Percentiles rank a stretch among this genome's conserved stretches.
phyloP scores from a whole-genome alignment of 345 rosid species.

The Garcia nutans region DNA sequence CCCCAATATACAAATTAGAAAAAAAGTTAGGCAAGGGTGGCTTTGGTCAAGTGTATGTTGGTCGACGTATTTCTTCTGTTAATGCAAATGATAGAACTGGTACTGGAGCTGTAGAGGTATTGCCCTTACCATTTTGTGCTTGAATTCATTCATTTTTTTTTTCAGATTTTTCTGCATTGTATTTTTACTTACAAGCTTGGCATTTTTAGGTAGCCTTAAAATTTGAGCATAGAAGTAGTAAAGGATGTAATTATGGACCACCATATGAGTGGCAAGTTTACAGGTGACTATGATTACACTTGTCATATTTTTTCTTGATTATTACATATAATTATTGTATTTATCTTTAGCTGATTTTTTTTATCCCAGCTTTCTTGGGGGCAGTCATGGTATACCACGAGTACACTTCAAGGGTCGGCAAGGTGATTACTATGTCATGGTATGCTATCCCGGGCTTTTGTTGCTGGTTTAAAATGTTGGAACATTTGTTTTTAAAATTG shows the following conservation, averaged over 20 bases:
- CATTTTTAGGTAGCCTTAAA: conserved; percentile 82
- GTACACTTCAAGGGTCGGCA: conserved; percentile 92
- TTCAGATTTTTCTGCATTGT: not conserved
- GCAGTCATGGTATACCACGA: conserved; percentile 85
- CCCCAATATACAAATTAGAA: conserved; percentile 79
- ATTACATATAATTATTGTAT: not conserved
- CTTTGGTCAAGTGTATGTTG: conserved; percentile 97
- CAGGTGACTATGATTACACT: conserved; percentile 46
- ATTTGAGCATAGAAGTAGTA: conserved; percentile 89
- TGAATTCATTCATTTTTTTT: conserved; percentile 3
- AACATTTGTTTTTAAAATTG: not conserved
- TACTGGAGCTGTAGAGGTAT: conserved; percentile 65
- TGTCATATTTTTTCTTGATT: not conserved
- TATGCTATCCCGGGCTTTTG: conserved; percentile 26
- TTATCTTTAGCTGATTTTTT: not conserved
- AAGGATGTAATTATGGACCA: conserved; percentile 96
- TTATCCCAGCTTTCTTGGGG: conserved; percentile 28
- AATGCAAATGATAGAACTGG: conserved; percentile 67
- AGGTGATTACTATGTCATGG: conserved; percentile 96
- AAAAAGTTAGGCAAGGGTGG: conserved; percentile 98
- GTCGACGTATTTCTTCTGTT: conserved; percentile 69
- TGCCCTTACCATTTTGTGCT: not conserved
- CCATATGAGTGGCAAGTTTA: conserved; percentile 99
- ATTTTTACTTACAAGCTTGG: not conserved
- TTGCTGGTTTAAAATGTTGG: not conserved